Evolutionary conservation across 805 yeast species (phyloP), one percentile per base, ranked within the genome.

Genomic region (Teunomyces gatunensis): DNA sequence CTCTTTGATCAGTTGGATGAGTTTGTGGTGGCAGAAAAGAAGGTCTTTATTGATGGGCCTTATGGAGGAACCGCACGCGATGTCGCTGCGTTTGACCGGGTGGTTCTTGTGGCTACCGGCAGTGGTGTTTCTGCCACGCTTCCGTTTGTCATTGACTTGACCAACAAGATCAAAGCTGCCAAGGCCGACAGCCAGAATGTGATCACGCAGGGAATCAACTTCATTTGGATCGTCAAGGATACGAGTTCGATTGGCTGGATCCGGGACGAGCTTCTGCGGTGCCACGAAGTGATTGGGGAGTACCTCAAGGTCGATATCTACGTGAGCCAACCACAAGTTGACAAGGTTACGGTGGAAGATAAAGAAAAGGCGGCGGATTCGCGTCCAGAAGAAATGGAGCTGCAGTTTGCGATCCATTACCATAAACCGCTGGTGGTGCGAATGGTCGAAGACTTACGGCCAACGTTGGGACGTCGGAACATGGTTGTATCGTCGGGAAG

Each of bases 61-160:
- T 80, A 78, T 49, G 84, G 85, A 13, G 84, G 84, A 1, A 54
- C 74, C 42, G 54, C 66, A 12, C 67, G 85, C 55, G 77, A 77
- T 50, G 59, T 65, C 5, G 52, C 68, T 17, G 59, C 77, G 1
- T 80, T 80, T 55, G 76, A 75, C 39, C 68, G 73, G 39, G 60
- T 76, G 6, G 56, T 66, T 7, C 54, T 79, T 20, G 15, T 78
- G 1, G 63, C 79, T 18, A 63, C 79, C 1, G 85, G 85, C 3
- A 70, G 78, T 40, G 85, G 85, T 35, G 70, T 80, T 12, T 68
- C 82, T 3, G 79, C 77, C 0, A 67, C 78, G 1, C 48, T 77
- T 17, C 80, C 84, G 9, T 78, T 74, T 49, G 54, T 75, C 41
- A 51, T 59, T 1, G 53, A 54, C 21, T 47, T 67, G 21, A 52